A percentile compares a stretch with the other conserved stretches of the same genome.
phyloP scores from a whole-genome alignment of 208 protist genomes.

The Porcisia hertigi region DNA sequence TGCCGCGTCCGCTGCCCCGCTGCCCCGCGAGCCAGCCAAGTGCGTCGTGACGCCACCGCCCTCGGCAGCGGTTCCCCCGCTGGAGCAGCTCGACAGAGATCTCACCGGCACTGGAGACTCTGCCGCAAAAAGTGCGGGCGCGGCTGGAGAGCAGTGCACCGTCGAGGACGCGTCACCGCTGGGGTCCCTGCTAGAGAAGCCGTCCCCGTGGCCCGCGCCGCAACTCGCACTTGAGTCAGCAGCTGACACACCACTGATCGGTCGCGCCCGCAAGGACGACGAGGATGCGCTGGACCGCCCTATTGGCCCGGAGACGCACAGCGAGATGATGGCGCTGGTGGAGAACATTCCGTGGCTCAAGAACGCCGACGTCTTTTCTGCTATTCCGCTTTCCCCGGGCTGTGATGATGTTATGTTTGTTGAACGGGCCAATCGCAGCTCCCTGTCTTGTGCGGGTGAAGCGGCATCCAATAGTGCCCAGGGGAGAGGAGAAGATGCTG shows the following conservation, averaged over 20 bases:
- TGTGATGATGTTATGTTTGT: conserved; percentile 70
- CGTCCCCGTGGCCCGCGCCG: background rate
- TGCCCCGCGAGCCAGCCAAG: background rate
- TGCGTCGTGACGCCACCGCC: conserved; percentile 4
- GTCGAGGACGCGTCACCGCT: background rate
- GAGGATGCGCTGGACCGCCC: conserved; percentile 33
- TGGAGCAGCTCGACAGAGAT: conserved; percentile 10
- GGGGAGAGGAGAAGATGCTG: background rate
- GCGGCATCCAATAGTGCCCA: background rate
- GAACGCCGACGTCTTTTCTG: conserved; percentile 68
- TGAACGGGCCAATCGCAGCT: conserved; percentile 15
- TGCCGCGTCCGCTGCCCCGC: background rate
- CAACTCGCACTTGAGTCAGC: background rate
- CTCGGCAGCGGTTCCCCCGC: background rate
- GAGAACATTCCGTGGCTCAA: conserved; percentile 67
- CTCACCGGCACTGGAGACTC: background rate
- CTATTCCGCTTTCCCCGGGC: conserved; percentile 47
- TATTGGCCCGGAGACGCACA: conserved; percentile 31
- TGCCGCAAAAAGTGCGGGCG: too few species aligned
- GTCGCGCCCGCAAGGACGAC: background rate
- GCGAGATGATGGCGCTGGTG: conserved; percentile 41
- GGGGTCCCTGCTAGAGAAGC: background rate
- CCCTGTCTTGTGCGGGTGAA: background rate
- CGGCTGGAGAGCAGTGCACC: background rate
- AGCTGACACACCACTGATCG: background rate